Base-by-base conservation (phyloP, 805 yeast species). In the Groenewaldozyma tartarivorans region DNA sequence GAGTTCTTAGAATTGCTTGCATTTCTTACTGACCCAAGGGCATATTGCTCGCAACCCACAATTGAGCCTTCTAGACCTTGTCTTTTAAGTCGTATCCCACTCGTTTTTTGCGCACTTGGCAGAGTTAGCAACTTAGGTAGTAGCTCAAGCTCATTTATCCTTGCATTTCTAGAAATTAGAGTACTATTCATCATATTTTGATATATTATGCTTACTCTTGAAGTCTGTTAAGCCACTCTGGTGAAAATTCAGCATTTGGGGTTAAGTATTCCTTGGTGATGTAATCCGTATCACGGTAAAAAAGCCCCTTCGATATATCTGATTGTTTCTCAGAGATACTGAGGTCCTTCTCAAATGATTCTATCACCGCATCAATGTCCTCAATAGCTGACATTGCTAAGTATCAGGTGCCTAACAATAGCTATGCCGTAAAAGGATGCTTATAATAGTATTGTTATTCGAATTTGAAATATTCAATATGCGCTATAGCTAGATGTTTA, bases 61-160 rank as follows among this genome's bases (percentile, higher is more conserved):
- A 90, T 77, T 3, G 61, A 52, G 11, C 96, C 96, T 1, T 70
- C 68, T 4, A 92, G 69, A 1, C 97, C 97, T 4, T 64, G 56
- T 52, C 98, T 69, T 45, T 74, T 74, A 60, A 84, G 81, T 39
- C 81, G 67, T 40, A 79, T 70, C 0, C 75, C 63, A 0, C 92
- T 75, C 46, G 94, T 71, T 11, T 75, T 71, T 13, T 78, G 67
- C 3, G 77, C 65, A 3, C 67, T 64, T 0, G 97, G 96, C 1
- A 72, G 41, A 5, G 65, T 60, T 30, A 80, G 61, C 41, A 87
- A 63, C 4, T 69, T 64, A 21, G 67, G 63, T 42, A 70, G 69
- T 16, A 76, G 57, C n/a, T 49, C 43, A 15, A 41, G 48, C 33
- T 60, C 53, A 36, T 64, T 57, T 7, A 69, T 38, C 4, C 42